Evolutionary conservation across 2,329 filamentous ascomycete species (phyloP), one percentile per base, ranked within the genome.

Genomic region (Phyllosticta citriasiana): DNA sequence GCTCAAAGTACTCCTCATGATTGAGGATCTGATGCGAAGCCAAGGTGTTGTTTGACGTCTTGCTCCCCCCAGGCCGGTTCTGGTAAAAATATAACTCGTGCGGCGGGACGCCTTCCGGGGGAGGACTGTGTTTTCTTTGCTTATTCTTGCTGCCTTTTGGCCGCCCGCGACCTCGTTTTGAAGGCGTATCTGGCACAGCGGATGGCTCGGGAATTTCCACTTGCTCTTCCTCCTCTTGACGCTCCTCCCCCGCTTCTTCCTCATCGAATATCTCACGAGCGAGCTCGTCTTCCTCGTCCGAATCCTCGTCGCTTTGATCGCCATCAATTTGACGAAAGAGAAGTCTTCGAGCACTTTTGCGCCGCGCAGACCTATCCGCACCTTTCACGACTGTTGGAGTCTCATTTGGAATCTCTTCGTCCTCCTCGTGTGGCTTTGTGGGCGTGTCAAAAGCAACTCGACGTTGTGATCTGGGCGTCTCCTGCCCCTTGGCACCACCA

Each of bases 31-130:
- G 79, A 35, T 95, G 78, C 4, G 87, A 85, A 0, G 87, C 82
- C 4, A 97, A 79, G 0, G 85, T 96, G 66, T 94, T 94, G 70
- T 89, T 88, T 1, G 92, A 97, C 0, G 93, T 96, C 74, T 92
- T 92, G 53, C 84, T 80, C 3, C 85, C 82, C 2, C 90, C 91
- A 0, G 89, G 86, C 55, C 90, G 87, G 71, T 96, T 97, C 70
- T 97, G 90, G 70, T 88, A 89, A 73, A 99, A 97, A 77, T 95
- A 99, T 66, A 88, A 84, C 73, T 97, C 94, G 70, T 97, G 90
- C 0, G 92, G 81, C 4, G 92, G 89, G 2, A 97, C 81, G 67
- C 96, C 84, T 58, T 85, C 82, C 19, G 93, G 90, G 2, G 91
- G 91, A 4, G 88, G 91, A 1, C 89, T 88, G 6, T 88, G 90